These are phyloP conservation scores for Thamnidium elegans DNA, from an alignment of 192 early-diverging fungal species.

Conservation along the genomic window DNA sequence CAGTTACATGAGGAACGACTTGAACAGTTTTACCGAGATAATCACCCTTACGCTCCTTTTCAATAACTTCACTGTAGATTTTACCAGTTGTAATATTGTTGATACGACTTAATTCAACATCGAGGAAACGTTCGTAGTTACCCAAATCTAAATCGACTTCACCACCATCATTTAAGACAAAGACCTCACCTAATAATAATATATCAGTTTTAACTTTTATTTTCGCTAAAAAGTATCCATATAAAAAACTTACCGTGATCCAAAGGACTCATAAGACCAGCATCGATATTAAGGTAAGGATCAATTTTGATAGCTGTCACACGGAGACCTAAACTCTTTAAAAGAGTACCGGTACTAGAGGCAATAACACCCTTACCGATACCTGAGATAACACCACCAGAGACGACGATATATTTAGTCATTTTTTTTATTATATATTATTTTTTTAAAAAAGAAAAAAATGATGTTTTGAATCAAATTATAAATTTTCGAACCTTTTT, in stretches of 20 bases:
- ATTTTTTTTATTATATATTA: slow-evolving; percentile 22
- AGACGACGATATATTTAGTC: slow-evolving; percentile 95
- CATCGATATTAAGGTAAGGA: slow-evolving; percentile 99
- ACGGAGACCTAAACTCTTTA: slow-evolving; percentile 86
- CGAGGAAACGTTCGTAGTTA: slow-evolving; percentile 98
- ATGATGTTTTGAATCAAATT: not conserved
- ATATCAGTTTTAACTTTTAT: not conserved
- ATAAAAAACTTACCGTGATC: slow-evolving; percentile 82
- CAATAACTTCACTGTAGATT: slow-evolving; percentile 94
- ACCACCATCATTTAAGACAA: slow-evolving; percentile 97
- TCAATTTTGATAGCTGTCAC: slow-evolving; percentile 99
- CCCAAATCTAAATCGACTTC: slow-evolving; percentile 99
- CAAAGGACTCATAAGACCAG: slow-evolving; percentile 93
- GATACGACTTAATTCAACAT: slow-evolving; percentile 87
- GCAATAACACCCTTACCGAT: slow-evolving; percentile 99
- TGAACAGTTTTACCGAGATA: slow-evolving; percentile 99
- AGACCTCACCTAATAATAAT: slow-evolving; percentile 79
- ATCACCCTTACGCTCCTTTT: slow-evolving; percentile 90
- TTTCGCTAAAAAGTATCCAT: no score
- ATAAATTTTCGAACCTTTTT: not conserved
- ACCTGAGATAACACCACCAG: slow-evolving; percentile 98
- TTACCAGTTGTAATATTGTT: slow-evolving; percentile 99
- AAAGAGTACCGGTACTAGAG: slow-evolving; percentile 90
- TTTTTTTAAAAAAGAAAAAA: not conserved
- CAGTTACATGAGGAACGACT: slow-evolving; percentile 97